phyloP scores from a whole-genome alignment of 2,329 filamentous ascomycete species.

The Coniochaeta prunicola region DNA sequence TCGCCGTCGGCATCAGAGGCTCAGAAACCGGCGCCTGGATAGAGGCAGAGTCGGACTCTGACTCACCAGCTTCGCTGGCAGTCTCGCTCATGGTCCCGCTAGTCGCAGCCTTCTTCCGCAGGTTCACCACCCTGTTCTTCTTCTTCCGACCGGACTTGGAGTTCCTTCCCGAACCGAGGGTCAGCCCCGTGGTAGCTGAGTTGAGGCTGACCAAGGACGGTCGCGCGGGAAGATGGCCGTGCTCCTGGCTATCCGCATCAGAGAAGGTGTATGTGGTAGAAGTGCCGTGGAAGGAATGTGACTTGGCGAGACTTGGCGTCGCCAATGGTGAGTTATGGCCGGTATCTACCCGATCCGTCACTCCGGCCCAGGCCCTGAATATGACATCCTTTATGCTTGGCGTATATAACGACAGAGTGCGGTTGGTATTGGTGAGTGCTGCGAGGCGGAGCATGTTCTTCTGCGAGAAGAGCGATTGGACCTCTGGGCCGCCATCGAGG shows the following conservation, averaged over 20 bases:
- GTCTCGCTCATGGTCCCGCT: conserved; percentile 43
- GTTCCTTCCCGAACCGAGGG: conserved; percentile 51
- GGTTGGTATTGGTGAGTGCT: conserved; percentile 77
- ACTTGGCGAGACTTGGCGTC: conserved; percentile 51
- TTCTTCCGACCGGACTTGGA: conserved; percentile 64
- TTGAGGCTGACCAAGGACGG: conserved; percentile 58
- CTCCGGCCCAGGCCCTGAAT: conserved; percentile 85
- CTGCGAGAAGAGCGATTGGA: conserved; percentile 87
- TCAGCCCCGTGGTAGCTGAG: conserved; percentile 55
- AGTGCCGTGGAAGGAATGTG: conserved; percentile 53
- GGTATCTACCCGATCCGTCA: conserved; percentile 61
- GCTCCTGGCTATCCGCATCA: conserved; percentile 57
- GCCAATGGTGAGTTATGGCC: conserved; percentile 38
- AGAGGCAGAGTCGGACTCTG: conserved; percentile 45
- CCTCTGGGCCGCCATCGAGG: conserved; percentile 71
- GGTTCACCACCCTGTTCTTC: conserved; percentile 77
- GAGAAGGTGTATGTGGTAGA: conserved; percentile 66
- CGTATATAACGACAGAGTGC: conserved; percentile 85
- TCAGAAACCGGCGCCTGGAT: conserved; percentile 55
- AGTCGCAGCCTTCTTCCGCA: conserved; percentile 53
- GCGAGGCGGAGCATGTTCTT: conserved; percentile 85
- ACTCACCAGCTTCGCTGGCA: conserved; percentile 36
- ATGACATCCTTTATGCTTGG: conserved; percentile 85
- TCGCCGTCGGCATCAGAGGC: conserved; percentile 46
- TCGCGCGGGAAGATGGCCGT: conserved; percentile 59